Base-by-base conservation (phyloP, 768 basidiomycete genomes). In the Pulveroboletus ravenelii region DNA sequence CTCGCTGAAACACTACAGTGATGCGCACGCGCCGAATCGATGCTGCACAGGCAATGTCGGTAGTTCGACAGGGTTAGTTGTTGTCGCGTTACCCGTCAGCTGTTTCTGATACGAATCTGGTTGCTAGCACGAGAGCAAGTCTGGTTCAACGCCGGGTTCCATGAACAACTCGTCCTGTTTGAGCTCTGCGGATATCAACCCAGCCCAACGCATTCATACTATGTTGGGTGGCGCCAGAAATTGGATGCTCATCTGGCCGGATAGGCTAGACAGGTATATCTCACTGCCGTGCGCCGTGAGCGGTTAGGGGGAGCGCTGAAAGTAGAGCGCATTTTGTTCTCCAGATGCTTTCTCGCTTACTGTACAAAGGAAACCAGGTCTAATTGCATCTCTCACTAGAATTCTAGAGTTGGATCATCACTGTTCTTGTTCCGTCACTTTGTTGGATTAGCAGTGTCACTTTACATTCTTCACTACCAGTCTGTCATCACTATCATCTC, bases 71-170 rank as follows among this genome's bases (percentile, higher is more conserved):
- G 67, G 81, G 87, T 84, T 53, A 69, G 51, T 56, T 35, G 23
- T 34, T 32, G 15, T 38, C 51, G 23, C 45, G 35, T 47, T 38
- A 51, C 12, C 51, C 17, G 43, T 55, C 17, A 14, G 37, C 18
- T 17, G 34, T 34, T 31, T 49, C 50, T 55, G 25, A 54, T 14
- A 32, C 7, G 30, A 54, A 12, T 14, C 34, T 27, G 14, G 20
- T 45, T 32, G 13, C 36, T 57, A 88, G 86, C 79, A 42, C 83
- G 86, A 43, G 81, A 86, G 66, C 84, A 87, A 60, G 85, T 87
- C 46, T 88, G 86, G 85, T 78, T 81, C 53, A 85, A 81, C 54
- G 78, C 84, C n/a, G 87, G 86, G 39, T 88, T 89, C 66, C 81
- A 85, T 50, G 84, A 87, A 69, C 87, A 89, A 58, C 77, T 89